Conservation (phyloP, 2,329 filamentous ascomycete genomes). For the Ophiostoma angusticollis region DNA sequence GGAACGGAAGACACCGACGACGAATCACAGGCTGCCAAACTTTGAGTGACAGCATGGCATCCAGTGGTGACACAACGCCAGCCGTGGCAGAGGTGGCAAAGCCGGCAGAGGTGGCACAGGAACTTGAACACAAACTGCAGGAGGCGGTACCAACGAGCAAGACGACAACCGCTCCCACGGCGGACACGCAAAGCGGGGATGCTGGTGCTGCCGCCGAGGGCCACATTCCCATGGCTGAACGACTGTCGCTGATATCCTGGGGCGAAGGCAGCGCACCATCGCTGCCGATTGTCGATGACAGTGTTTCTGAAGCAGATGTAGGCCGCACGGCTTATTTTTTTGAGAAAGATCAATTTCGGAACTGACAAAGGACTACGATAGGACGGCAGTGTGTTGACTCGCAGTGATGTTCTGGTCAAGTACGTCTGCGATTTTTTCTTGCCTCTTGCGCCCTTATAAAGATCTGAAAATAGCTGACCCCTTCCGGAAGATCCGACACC, state of each 20-base stretch:
- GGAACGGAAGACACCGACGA: too few relatives aligned
- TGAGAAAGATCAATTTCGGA: too few relatives aligned
- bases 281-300: conserved; percentile 8
- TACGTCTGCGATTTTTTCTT: too few relatives aligned
- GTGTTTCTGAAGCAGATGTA: neutral
- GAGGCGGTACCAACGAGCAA: too few relatives aligned
- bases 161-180: too few relatives aligned
- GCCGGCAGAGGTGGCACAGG: neutral
- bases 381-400: too few relatives aligned
- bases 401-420: too few relatives aligned
- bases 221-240: conserved; percentile 8
- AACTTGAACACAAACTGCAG: neutral
- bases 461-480: neutral
- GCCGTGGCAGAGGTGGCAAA: neutral
- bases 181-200: neutral
- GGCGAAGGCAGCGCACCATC: conserved; percentile 6
- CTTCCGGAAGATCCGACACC: conserved; percentile 2
- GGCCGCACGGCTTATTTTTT: too few relatives aligned
- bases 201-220: neutral
- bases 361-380: too few relatives aligned
- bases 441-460: too few relatives aligned
- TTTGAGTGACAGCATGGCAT: neutral
- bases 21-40: too few relatives aligned
- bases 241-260: conserved; percentile 9
- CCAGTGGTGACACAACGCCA: neutral